Evolutionary conservation across 805 yeast species (phyloP).

Genomic region (Candida oleophila): DNA sequence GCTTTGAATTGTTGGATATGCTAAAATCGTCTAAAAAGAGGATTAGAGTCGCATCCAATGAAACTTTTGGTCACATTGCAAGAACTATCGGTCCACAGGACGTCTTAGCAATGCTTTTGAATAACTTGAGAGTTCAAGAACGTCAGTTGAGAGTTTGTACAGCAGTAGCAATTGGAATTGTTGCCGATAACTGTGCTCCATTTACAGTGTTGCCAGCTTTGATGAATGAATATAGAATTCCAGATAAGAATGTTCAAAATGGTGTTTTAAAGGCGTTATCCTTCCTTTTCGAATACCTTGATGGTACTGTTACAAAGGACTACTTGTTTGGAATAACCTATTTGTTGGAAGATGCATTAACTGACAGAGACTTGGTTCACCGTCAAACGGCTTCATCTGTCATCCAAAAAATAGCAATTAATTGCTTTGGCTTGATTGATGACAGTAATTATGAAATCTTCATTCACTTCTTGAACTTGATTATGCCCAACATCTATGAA

Average conservation of each 20-base stretch:
- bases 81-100: conserved; percentile 95
- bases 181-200: conserved; percentile 90
- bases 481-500: conserved; percentile 88
- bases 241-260: conserved; percentile 90
- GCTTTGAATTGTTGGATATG: conserved; percentile 87
- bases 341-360: conserved; percentile 81
- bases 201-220: conserved; percentile 91
- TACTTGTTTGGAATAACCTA: conserved; percentile 81
- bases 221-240: conserved; percentile 92
- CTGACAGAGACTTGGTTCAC: conserved; percentile 88
- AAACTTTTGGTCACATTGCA: conserved; percentile 88
- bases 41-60: conserved; percentile 81
- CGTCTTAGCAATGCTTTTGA: conserved; percentile 77
- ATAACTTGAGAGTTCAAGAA: conserved; percentile 87
- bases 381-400: conserved; percentile 94
- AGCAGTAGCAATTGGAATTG: conserved; percentile 96
- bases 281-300: conserved; percentile 89
- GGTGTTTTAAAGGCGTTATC: conserved; percentile 91
- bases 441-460: conserved; percentile 68
- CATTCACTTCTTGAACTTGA: conserved; percentile 73
- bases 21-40: conserved; percentile 75
- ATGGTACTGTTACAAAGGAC: conserved; percentile 69
- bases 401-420: conserved; percentile 75
- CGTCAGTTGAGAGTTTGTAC: conserved; percentile 96
- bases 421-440: conserved; percentile 69